Evolutionary conservation across 805 yeast species (phyloP), one percentile per base, ranked within the genome.

Genomic region (Pichia scutulata): DNA sequence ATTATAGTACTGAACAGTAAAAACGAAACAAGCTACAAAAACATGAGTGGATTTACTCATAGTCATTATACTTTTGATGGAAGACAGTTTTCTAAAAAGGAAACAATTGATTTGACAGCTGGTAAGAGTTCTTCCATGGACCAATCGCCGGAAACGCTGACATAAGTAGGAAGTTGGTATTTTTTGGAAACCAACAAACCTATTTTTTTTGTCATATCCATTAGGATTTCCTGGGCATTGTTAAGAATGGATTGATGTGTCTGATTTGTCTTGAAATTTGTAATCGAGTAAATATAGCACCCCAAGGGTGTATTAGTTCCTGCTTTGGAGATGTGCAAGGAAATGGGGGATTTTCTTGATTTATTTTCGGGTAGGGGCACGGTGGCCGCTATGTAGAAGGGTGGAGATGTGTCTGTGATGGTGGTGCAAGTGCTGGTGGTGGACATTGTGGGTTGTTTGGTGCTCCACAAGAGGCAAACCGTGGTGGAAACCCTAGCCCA

Each of bases 141-240:
- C 28, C 74, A 61, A 18, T 60, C 54, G 0, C 78, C 80, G 53
- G 71, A 72, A 8, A 75, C 51, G 52, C 72, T 68, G 4, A 75
- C 76, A 55, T 77, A 77, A 18, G 72, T 61, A 2, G 81, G 81
- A 14, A 61, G 56, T 2, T 58, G 57, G 49, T 67, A 74, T 51
- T 69, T 74, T 52, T 68, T 69, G 5, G 71, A 63, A 0, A 76
- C 55, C n/a, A 74, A 55, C 14, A 61, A 65, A 1, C 78, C 73
- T 9, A 77, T 52, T 52, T 74, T 69, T 30, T 67, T 69, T 0
- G 78, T 64, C 39, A 74, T 54, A 48, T 77, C 82, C 23, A 75
- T 63, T 25, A 70, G 51, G 0, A 59, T 56, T 41, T 72, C 76
- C 25, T 67, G 65, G 1, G 76, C 59, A 47, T 71, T 70, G 49